Conservation (phyloP, 306 rosid species). For the Hylodesmum podocarpum region DNA sequence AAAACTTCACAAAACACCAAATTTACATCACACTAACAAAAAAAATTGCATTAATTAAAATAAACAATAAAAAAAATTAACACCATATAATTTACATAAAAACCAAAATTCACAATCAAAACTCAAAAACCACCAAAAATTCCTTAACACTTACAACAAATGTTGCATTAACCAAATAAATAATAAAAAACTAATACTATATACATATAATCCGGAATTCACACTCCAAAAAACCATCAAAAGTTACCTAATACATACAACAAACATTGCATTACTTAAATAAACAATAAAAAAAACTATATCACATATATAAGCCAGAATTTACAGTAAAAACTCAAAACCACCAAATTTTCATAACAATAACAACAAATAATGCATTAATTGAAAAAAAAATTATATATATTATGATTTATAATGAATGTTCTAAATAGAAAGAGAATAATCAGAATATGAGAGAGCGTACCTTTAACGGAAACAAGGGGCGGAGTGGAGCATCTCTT, state of each 20-base stretch:
- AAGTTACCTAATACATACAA: not conserved
- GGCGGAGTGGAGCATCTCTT: conserved; percentile 9
- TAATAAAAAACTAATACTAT: no score
- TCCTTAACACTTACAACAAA: not conserved
- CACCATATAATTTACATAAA: not conserved
- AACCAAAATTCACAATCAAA: conserved; percentile 18
- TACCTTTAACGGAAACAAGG: conserved; percentile 23
- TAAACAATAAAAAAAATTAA: not conserved
- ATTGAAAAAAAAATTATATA: not conserved
- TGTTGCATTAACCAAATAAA: not conserved
- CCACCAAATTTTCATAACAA: not conserved
- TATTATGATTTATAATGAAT: not conserved
- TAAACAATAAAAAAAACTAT: not conserved
- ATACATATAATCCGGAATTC: not conserved
- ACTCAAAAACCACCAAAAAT: conserved; percentile 8
- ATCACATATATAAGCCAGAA: not conserved
- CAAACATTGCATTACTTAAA: not conserved
- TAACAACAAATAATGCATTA: not conserved
- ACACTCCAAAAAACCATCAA: not conserved
- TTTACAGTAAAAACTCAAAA: conserved; percentile 22
- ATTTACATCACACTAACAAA: not conserved
- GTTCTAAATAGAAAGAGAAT: conserved; percentile 16
- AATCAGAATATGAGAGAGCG: not conserved
- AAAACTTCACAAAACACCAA: conserved; percentile 12
- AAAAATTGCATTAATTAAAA: not conserved